Evolutionary conservation across 805 yeast genomes (phyloP), one percentile per base, ranked within the genome.

Genomic region (Yamadazyma tumulicola): DNA sequence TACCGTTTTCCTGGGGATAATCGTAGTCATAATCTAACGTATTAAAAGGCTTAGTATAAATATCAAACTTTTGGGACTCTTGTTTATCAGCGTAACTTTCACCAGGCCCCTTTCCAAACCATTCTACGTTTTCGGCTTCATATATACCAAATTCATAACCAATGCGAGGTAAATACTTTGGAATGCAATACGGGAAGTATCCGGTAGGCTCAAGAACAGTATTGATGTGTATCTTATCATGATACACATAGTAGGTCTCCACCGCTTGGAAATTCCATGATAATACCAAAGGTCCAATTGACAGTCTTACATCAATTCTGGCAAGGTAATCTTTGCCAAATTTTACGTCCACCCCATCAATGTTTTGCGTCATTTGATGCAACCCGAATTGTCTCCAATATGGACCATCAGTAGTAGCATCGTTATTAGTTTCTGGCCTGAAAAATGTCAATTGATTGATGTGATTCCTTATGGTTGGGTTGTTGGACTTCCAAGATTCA

Each of bases 61-160:
- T 22, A 4, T 62, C 67, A 23, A 57, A 28, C 26, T 32, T 43
- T 19, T 49, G 54, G 10, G 54, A 55, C 13, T 43, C 47, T 25
- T 48, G 45, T 34, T 56, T 54, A 36, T 61, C 68, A 11, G 52
- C 39, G 39, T 61, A 61, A 17, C 59, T 45, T 39, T 61, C 67
- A 5, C 54, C 61, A 6, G 63, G 64, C 6, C 64, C 64, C 13
- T 56, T 38, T 4, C 68, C 68, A 24, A 52, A 50, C 66, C 66
- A 61, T 17, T 26, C 32, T 2, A 49, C 57, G 4, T 26, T 25
- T 4, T 47, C 46, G 3, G 38, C 35, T 3, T 39, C 38, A 27
- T 29, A 32, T 11, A 45, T 19, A 4, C 31, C 28, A 32, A 57
- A 53, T 33, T 60, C 64, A 33, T 55, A 49, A 6, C 67, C 67